Evolutionary conservation across 805 yeast species (phyloP).

Genomic region (Phaffomyces antillensis): DNA sequence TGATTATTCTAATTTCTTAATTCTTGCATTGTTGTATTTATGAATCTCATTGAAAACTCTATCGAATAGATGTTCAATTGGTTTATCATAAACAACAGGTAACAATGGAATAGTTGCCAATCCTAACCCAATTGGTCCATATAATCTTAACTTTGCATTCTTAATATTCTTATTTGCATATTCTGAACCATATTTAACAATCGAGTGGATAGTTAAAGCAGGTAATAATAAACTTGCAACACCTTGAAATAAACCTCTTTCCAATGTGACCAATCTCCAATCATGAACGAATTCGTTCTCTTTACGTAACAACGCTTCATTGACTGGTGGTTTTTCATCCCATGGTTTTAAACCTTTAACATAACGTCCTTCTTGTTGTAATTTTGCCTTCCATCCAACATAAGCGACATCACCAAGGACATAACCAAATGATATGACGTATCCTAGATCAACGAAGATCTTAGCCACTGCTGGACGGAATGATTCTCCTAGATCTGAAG

Average conservation of each 20-base stretch:
- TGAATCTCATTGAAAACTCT: constrained; percentile 35
- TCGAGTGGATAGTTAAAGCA: constrained; percentile 75
- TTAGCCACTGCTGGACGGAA: constrained; percentile 80
- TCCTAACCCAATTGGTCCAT: constrained; percentile 78
- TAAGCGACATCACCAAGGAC: constrained; percentile 68
- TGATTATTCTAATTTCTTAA: constrained; percentile 8
- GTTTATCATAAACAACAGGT: constrained; percentile 77
- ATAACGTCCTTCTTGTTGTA: constrained; percentile 60
- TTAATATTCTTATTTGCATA: constrained; percentile 49
- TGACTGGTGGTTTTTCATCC: constrained; percentile 41
- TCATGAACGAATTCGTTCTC: constrained; percentile 33
- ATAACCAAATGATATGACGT: constrained; percentile 72
- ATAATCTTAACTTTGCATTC: constrained; percentile 42
- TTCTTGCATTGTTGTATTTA: constrained; percentile 13
- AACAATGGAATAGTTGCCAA: constrained; percentile 68
- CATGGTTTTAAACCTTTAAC: constrained; percentile 61
- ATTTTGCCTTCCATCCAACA: constrained; percentile 64
- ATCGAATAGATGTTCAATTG: constrained; percentile 67
- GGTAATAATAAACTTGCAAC: constrained; percentile 85
- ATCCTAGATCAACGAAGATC: constrained; percentile 52
- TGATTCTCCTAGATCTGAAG: constrained; percentile 82
- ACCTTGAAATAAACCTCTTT: constrained; percentile 75
- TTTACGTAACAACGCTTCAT: constrained; percentile 16
- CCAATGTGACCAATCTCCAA: constrained; percentile 57
- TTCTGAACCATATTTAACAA: constrained; percentile 62